Evolutionary conservation across 805 yeast genomes (phyloP).

Genomic region (Metschnikowia continentalis): DNA sequence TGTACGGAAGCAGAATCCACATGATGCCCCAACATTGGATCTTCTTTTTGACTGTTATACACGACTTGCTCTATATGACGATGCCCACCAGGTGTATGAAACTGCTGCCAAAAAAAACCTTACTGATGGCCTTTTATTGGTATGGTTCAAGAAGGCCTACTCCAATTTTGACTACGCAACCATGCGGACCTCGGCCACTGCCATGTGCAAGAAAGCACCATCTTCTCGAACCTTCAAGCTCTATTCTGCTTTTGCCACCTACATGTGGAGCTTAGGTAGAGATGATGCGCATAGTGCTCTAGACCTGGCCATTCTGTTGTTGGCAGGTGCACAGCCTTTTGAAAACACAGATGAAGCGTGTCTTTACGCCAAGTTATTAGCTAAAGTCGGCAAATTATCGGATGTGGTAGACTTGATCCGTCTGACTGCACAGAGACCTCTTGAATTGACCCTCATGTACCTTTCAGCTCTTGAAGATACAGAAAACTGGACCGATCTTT

Average conservation of each 20-base stretch:
- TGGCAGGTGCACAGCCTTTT: constrained; percentile 51
- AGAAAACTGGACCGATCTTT: constrained; percentile 43
- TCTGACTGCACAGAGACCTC: constrained; percentile 39
- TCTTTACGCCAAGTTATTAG: constrained; percentile 51
- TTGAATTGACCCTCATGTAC: constrained; percentile 58
- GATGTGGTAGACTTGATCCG: constrained; percentile 26
- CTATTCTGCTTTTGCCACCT: constrained; percentile 56
- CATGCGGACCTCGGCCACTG: constrained; percentile 50
- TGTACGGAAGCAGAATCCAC: constrained; percentile 39
- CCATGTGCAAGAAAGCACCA: constrained; percentile 2
- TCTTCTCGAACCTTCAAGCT: constrained; percentile 33
- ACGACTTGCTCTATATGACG: constrained; percentile 26
- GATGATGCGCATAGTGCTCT: constrained; percentile 30
- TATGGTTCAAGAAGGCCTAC: constrained; percentile 57
- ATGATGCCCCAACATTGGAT: constrained; percentile 51
- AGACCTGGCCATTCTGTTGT: constrained; percentile 32
- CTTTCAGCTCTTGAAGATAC: constrained; percentile 42
- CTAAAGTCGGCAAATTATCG: constrained; percentile 28
- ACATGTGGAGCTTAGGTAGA: constrained; percentile 35
- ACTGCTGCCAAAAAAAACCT: constrained; percentile 57
- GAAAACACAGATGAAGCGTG: constrained; percentile 61
- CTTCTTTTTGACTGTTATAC: constrained; percentile 44
- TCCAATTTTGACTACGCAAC: constrained; percentile 45
- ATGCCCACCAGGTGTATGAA: constrained; percentile 51
- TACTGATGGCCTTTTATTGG: constrained; percentile 39